Evolutionary conservation across 1,284 basidiomycete species (phyloP).

Genomic region (Tylopilus sp.): DNA sequence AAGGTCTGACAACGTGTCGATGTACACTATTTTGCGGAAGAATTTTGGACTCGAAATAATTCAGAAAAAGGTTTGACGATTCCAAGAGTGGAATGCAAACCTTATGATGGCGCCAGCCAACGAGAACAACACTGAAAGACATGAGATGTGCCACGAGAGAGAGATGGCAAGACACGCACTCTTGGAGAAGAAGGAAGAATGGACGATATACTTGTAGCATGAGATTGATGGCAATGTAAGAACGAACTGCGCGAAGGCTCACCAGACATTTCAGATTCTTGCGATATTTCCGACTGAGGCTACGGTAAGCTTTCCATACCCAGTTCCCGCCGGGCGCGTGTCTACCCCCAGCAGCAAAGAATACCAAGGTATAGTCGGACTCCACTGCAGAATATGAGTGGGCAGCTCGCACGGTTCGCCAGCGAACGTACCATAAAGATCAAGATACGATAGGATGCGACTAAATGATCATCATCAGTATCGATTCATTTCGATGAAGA

Average conservation of each 20-base stretch:
- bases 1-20: slow-evolving; percentile 70
- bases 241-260: slow-evolving; percentile 20
- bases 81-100: slow-evolving; percentile 33
- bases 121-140: slow-evolving; percentile 69
- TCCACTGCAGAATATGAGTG: slow-evolving; percentile 52
- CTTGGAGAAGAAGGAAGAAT: slow-evolving; percentile 84
- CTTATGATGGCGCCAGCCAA: slow-evolving; percentile 82
- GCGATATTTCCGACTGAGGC: slow-evolving; percentile 76
- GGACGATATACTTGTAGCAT: slow-evolving; percentile 70
- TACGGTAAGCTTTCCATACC: slow-evolving; percentile 86
- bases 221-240: slow-evolving; percentile 3
- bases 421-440: slow-evolving; percentile 63
- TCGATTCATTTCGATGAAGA: slow-evolving; percentile 2
- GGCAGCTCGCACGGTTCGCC: neutral
- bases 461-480: slow-evolving; percentile 36
- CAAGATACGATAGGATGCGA: slow-evolving; percentile 69
- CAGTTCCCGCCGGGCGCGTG: slow-evolving; percentile 82
- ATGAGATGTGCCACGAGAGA: neutral
- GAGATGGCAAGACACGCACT: slow-evolving; percentile 45
- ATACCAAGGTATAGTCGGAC: slow-evolving; percentile 82
- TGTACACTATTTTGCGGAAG: slow-evolving; percentile 76
- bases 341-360: slow-evolving; percentile 77
- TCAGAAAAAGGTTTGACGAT: neutral
- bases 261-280: slow-evolving; percentile 84
- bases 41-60: slow-evolving; percentile 67